Percentiles rank a stretch among this genome's conserved stretches.
These are phyloP conservation scores for Arthrocladium fulminans DNA, from an alignment of 2,329 filamentous ascomycete genomes.

Conservation along the genomic window DNA sequence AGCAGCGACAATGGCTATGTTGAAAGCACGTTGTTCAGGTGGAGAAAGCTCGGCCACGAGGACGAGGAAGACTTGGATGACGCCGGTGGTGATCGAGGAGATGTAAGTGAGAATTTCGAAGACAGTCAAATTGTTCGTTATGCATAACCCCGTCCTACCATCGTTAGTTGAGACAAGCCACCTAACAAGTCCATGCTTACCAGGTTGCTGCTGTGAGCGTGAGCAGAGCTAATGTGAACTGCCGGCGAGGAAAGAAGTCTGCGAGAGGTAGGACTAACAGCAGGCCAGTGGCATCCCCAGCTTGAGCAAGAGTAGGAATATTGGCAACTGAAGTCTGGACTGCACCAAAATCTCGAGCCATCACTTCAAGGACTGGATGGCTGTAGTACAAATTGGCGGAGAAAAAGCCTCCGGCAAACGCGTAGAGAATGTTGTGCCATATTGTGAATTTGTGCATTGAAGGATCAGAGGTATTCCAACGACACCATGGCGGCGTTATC, in stretches of 20 bases:
- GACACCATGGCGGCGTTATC: too few relatives aligned
- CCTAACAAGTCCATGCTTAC: slow-evolving; percentile 35
- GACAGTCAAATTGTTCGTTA: slow-evolving; percentile 54
- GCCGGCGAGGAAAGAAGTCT: slow-evolving; percentile 57
- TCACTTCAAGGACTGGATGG: background rate
- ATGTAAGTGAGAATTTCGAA: slow-evolving; percentile 66
- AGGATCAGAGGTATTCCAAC: too few relatives aligned
- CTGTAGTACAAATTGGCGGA: background rate
- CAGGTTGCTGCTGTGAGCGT: slow-evolving; percentile 58
- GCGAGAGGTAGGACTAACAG: slow-evolving; percentile 68
- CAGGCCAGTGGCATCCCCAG: slow-evolving; percentile 58
- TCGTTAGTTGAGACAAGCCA: background rate
- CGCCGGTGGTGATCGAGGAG: slow-evolving; percentile 68
- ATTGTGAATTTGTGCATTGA: too few relatives aligned
- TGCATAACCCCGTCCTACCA: slow-evolving; percentile 51
- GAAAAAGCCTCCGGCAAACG: too few relatives aligned
- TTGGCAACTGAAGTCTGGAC: background rate
- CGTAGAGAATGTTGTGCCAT: too few relatives aligned
- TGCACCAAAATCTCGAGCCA: background rate
- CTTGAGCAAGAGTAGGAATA: background rate
- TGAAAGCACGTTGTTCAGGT: slow-evolving; percentile 55
- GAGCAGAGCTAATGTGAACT: slow-evolving; percentile 57
- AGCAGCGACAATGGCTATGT: slow-evolving; percentile 65
- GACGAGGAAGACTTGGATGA: slow-evolving; percentile 71
- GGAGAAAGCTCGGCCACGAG: slow-evolving; percentile 72